Evolutionary conservation across 345 rosid genomes (phyloP).

Genomic region (Sonneratia caseolaris): DNA sequence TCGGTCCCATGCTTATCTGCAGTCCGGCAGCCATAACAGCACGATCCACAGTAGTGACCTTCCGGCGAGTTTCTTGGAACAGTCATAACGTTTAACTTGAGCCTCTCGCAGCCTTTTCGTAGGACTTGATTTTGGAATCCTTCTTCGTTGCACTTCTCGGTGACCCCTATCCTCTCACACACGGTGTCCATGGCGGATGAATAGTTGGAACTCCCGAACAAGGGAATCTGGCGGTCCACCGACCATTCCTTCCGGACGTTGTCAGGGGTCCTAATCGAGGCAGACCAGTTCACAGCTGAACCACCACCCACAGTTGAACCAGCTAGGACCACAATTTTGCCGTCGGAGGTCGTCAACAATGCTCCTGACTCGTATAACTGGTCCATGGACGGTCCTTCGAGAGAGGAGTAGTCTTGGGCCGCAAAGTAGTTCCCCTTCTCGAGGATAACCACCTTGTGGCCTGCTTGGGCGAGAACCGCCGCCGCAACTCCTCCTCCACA

Average conservation of each 20-base stretch:
- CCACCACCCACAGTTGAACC: slow-evolving; percentile 15
- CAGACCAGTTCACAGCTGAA: slow-evolving; percentile 12
- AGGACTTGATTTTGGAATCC: slow-evolving; percentile 15
- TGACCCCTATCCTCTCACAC: slow-evolving; percentile 9
- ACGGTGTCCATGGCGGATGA: slow-evolving; percentile 8
- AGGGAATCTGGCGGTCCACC: neutral
- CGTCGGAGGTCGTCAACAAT: slow-evolving; percentile 5
- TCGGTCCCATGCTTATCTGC: slow-evolving; percentile 13
- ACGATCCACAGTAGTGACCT: slow-evolving; percentile 11
- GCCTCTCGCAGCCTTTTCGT: slow-evolving; percentile 10
- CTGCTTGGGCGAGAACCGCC: slow-evolving; percentile 5
- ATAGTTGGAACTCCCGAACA: slow-evolving; percentile 9
- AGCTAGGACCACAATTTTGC: slow-evolving; percentile 4
- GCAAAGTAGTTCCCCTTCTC: slow-evolving; percentile 16
- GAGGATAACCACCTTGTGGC: slow-evolving; percentile 11
- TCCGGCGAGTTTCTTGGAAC: slow-evolving; percentile 9
- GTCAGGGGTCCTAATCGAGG: slow-evolving; percentile 11
- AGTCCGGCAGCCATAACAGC: slow-evolving; percentile 10
- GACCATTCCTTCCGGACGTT: slow-evolving; percentile 14
- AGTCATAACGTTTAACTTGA: slow-evolving; percentile 3
- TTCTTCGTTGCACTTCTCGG: slow-evolving; percentile 6
- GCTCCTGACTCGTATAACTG: slow-evolving; percentile 8
- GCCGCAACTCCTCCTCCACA: slow-evolving; percentile 14
- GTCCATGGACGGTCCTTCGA: slow-evolving; percentile 12
- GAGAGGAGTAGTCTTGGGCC: slow-evolving; percentile 8